Conservation (phyloP, 2,329 filamentous ascomycete species). For the Pseudocercospora ulei region DNA sequence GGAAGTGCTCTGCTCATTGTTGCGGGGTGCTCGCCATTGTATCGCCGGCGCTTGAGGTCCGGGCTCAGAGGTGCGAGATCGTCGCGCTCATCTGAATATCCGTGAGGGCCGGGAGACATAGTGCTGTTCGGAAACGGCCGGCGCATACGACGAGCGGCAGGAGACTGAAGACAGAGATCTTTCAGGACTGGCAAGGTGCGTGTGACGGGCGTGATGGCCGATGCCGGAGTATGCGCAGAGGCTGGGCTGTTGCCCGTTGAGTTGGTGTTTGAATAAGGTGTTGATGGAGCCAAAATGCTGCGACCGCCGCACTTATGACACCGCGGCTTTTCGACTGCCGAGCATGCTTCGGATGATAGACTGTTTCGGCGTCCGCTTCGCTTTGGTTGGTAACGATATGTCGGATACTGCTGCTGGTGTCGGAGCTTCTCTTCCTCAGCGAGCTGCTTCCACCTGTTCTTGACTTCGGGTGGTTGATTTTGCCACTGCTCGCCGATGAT, state of each 20-base stretch:
- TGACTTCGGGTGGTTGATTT: constrained; percentile 60
- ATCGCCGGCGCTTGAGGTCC: constrained; percentile 55
- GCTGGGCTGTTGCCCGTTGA: constrained; percentile 25
- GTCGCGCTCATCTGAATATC: constrained; percentile 32
- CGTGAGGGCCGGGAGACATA: constrained; percentile 29
- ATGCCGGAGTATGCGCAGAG: constrained; percentile 29
- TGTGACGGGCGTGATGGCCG: constrained; percentile 31
- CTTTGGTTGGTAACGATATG: constrained; percentile 87
- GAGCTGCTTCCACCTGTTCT: constrained; percentile 76
- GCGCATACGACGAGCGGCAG: constrained; percentile 26
- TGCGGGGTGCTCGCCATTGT: constrained; percentile 41
- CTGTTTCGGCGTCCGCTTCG: constrained; percentile 41
- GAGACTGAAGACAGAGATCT: constrained; percentile 34
- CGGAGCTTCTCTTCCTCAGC: constrained; percentile 88
- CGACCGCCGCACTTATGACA: constrained; percentile 65
- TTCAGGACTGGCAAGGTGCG: constrained; percentile 33
- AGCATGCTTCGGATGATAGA: constrained; percentile 29
- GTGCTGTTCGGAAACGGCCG: constrained; percentile 27
- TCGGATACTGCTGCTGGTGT: constrained; percentile 81
- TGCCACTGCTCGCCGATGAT: constrained; percentile 93
- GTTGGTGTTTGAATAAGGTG: constrained; percentile 40
- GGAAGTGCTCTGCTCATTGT: constrained; percentile 34
- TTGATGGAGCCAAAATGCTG: constrained; percentile 53
- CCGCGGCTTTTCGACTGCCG: constrained; percentile 39
- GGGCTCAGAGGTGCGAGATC: constrained; percentile 42